Percentiles rank a stretch among this genome's conserved stretches.
Conservation (phyloP, 306 rosid genomes). For the Oxytropis ochrocephala region DNA sequence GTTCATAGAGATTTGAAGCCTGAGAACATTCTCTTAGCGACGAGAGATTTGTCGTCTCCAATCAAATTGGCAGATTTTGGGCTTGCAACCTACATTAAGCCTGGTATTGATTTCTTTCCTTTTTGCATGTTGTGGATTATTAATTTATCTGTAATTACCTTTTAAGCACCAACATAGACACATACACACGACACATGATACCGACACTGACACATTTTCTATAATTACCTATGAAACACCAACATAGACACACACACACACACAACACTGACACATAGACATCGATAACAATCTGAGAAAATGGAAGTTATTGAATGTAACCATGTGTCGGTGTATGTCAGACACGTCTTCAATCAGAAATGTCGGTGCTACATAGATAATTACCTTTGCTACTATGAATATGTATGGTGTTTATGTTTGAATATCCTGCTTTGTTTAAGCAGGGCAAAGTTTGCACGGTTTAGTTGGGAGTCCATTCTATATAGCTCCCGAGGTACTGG, state of each 20-base stretch:
- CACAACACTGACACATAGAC: too few relatives aligned
- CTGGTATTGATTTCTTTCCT: constrained; percentile 46
- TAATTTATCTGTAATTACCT: not conserved
- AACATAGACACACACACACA: too few relatives aligned
- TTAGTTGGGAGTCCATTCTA: constrained; percentile 91
- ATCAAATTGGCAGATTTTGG: constrained; percentile 87
- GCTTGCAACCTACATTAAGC: constrained; percentile 82
- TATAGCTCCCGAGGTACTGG: constrained; percentile 83
- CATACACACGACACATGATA: too few relatives aligned
- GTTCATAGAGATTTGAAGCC: constrained; percentile 90
- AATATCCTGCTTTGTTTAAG: constrained; percentile 30
- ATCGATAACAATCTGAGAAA: too few relatives aligned
- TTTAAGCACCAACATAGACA: too few relatives aligned
- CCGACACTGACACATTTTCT: too few relatives aligned
- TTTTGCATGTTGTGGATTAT: constrained; percentile 14
- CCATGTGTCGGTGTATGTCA: too few relatives aligned
- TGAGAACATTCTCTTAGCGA: constrained; percentile 74
- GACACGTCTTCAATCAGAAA: too few relatives aligned
- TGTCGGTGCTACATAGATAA: too few relatives aligned
- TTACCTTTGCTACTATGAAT: not conserved
- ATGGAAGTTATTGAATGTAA: too few relatives aligned
- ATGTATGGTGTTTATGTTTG: constrained; percentile 17
- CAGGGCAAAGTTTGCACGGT: constrained; percentile 84
- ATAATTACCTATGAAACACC: too few relatives aligned
- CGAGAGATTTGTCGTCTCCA: constrained; percentile 65